phyloP scores from a whole-genome alignment of 2,329 filamentous ascomycete genomes.

The Aspergillus japonicus region DNA sequence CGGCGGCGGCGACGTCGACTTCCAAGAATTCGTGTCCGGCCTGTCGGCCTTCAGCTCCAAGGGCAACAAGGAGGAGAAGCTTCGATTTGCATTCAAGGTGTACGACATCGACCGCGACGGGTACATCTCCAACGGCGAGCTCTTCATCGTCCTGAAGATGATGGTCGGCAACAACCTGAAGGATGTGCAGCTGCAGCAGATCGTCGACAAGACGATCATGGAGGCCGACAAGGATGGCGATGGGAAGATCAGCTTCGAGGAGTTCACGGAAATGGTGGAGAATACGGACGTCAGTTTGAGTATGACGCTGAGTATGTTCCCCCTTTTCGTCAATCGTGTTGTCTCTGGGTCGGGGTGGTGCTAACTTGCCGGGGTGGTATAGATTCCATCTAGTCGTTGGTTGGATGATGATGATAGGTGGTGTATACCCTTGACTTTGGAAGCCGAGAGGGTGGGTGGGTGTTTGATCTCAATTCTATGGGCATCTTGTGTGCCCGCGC shows the following conservation, averaged over 20 bases:
- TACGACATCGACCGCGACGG: constrained; percentile 99
- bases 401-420: not conserved
- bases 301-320: constrained; percentile 62
- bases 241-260: constrained; percentile 98
- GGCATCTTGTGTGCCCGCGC: not conserved
- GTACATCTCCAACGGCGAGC: constrained; percentile 97
- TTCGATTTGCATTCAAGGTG: constrained; percentile 96
- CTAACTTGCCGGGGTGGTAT: not conserved
- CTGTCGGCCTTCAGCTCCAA: constrained; percentile 95
- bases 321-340: not conserved
- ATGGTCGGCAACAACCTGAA: constrained; percentile 99
- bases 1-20: constrained; percentile 95
- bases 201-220: constrained; percentile 99
- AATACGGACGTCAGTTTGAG: constrained; percentile 74
- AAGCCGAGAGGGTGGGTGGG: not conserved
- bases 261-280: constrained; percentile 99
- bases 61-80: constrained; percentile 98
- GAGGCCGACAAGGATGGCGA: constrained; percentile 95
- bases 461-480: not conserved
- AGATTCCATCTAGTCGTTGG: constrained; percentile 3
- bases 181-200: constrained; percentile 97
- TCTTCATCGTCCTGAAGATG: constrained; percentile 99
- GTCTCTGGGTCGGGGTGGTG: not conserved
- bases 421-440: not conserved
- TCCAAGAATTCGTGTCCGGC: constrained; percentile 96